Base-by-base conservation (phyloP, 1,284 basidiomycete species). In the Apiotrichum gracile region DNA sequence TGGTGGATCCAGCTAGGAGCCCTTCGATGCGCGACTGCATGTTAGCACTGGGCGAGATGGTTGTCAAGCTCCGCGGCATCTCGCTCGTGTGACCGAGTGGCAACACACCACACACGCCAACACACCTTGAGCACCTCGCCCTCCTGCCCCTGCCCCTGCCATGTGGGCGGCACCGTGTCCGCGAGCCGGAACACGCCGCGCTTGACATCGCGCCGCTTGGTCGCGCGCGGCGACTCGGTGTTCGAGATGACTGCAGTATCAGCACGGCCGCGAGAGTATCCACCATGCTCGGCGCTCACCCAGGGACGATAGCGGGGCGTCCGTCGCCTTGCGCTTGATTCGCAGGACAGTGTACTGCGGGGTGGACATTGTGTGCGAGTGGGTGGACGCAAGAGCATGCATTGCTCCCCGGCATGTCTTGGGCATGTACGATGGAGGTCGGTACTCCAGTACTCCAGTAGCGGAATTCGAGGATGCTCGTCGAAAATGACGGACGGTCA, bases 251-350 rank as follows among this genome's bases (percentile, higher is more conserved):
- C 75, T 76, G 51, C 14, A 31, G 26, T 37, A 29, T 6, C 27
- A 38, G 42, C 37, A 24, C 7, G 24, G 3, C 33, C 33, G 39
- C 37, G 31, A 22, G 22, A 16, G 26, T n/a, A 22, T 34, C 25
- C 12, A 16, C n/a, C 21, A 29, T 33, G 35, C 19, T n/a, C 19
- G 10, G 7, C 29, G 58, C 61, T 49, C 41, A 76, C 75, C 70
- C 5, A 77, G 61, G 2, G 72, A 72, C 5, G 70, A 69, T 8
- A 76, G 61, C 4, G 74, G 73, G 1, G 67, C 52, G n/a, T 76
- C 73, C 3, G 68, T 76, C 13, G 72, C 70, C 57, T 75, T 76
- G 5, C 75, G 64, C 63, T 77, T 77, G 68, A 77, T 76, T 12
- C 74, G 58, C 35, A 77, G 61, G 25, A 77, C 71, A 16, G 73